These are phyloP conservation scores for Mycena leptocephala DNA, from an alignment of 768 basidiomycete species.

Conservation along the genomic window DNA sequence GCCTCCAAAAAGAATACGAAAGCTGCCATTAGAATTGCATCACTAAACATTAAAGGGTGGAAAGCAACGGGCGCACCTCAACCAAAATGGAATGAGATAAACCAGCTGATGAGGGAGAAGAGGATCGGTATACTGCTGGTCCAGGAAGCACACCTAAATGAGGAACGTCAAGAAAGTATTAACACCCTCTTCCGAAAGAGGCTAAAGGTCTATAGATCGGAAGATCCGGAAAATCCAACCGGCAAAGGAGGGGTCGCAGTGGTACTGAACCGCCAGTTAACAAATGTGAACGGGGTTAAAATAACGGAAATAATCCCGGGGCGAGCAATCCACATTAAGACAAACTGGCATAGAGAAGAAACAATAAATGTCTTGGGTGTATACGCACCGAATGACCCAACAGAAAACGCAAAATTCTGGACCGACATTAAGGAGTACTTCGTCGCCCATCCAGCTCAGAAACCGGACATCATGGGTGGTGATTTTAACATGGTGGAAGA, in stretches of 20 bases:
- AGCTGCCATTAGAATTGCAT: not conserved
- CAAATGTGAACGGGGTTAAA: not conserved
- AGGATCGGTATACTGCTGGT: not conserved
- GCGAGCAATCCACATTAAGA: conserved; percentile 7
- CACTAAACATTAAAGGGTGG: conserved; percentile 13
- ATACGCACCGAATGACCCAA: conserved; percentile 35
- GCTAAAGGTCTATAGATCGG: not conserved
- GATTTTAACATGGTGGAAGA: conserved; percentile 41
- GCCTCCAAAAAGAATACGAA: not conserved
- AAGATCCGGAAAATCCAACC: not conserved
- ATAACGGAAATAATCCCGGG: conserved; percentile 28
- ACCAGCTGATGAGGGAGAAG: not conserved
- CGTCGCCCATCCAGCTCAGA: not conserved
- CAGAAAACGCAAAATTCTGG: conserved; percentile 37
- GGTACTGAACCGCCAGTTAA: not conserved
- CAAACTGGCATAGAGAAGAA: conserved; percentile 25
- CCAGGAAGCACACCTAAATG: not conserved
- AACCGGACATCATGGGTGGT: conserved; percentile 34
- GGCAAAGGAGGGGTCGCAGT: not conserved
- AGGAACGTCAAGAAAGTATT: not conserved
- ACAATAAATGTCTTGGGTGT: conserved; percentile 14
- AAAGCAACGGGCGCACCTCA: not conserved
- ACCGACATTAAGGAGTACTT: not conserved
- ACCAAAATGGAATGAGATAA: not conserved
- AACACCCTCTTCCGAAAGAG: not conserved